Base-by-base conservation (phyloP, 768 basidiomycete genomes). In the Amyloporia xantha region DNA sequence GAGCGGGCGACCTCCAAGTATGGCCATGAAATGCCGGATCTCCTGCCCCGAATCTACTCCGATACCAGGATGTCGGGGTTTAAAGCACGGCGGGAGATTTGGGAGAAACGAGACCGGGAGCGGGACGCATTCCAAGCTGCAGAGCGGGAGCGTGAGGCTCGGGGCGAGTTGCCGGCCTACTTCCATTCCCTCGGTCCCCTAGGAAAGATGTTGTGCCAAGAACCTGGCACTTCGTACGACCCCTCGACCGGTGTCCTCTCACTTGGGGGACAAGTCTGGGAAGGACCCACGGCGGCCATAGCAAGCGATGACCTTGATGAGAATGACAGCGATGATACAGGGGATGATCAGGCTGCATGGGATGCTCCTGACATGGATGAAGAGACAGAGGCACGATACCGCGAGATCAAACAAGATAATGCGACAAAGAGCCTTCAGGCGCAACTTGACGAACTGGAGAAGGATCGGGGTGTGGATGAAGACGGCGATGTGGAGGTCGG, bases 21-120 rank as follows among this genome's bases (percentile, higher is more conserved):
- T 60, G 92, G 92, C 15, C 86, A 85, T 66, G 62, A 72, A 26
- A 97, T 95, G 1, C 93, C 94, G 10, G 75, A 70, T 20, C 65
- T 74, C 17, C 72, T 86, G 5, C 91, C 91, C 3, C 82, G 88
- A 57, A 75, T 96, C 15, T 93, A 90, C 64, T 68, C 86, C 1
- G 67, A 74, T 51, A 77, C 71, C 46, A 78, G 88, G 38, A 58
- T 87, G 45, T 67, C 75, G 64, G 73, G 82, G 5, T 87, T 78
- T 71, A 77, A 75, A 49, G 76, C 79, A 12, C 73, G 82, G 49
- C 68, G 72, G 56, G 82, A 84, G 56, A 80, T 78, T 9, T 67
- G 71, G 50, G 79, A 79, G 26, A 67, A 69, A 41, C 68, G 67
- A 17, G 65, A 66, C 3, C 69, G 72, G 44, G 67, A 70, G 36